Evolutionary conservation across 495 filamentous ascomycete genomes (phyloP), one percentile per base, ranked within the genome.

Genomic region (Penicillium bovifimosum): DNA sequence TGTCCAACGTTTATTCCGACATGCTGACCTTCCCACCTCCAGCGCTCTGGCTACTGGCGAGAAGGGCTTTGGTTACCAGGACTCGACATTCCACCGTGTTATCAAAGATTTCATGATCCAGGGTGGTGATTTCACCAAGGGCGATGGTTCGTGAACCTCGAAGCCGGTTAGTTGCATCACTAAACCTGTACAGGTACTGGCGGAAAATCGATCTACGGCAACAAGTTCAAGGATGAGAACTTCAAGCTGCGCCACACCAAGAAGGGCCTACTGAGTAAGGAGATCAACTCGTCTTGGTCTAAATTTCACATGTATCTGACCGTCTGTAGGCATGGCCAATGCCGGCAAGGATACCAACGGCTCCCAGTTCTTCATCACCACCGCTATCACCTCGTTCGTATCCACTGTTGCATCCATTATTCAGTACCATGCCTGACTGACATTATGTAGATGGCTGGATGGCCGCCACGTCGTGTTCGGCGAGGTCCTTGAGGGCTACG

Each of bases 101-200:
- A 98, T 98, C 78, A 91, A 92, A 78, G 64, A 86, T 50, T 98
- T 98, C 79, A 98, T 98, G 93, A 96, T 96, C 69, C 93, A 98
- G 76, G 93, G 93, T 68, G 93, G 95, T 75, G 95, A 99, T 76
- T 99, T 99, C 77, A 99, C 95, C 70, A 89, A 85, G 55, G 85
- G 85, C 58, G 91, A 99, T 66, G 92, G 80, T 80, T 55, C 51
- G 67, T 61, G 13, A 43, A 14, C 13, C 5, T 11, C 2, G 10
- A 17, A 14, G n/a, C 2, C 10, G 17, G 16, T 4, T 32, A 6
- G 13, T 10, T 8, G 34, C 39, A 26, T 29, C 54, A 41, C 52
- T 69, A 40, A 65, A 33, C 41, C 16, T 35, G 20, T 36, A 41
- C 29, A 81, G 80, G 91, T 63, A 96, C 91, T 66, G 93, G 93